Base-by-base conservation (phyloP, 306 rosid genomes). In the Gillenia trifoliata region DNA sequence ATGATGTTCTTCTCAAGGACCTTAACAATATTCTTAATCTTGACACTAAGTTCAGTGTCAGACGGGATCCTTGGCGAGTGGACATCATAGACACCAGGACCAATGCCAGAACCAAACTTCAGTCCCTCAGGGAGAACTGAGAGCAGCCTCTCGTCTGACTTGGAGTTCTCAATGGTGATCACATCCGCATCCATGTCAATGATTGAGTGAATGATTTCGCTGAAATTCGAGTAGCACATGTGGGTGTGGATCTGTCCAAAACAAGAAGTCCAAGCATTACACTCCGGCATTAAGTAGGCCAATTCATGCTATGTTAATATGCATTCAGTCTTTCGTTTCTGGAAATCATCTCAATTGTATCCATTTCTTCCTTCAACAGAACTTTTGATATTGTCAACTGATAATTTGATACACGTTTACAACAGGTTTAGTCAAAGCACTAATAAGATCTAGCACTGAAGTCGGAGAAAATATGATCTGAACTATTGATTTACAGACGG, bases 41-140 rank as follows among this genome's bases (percentile, higher is more conserved):
- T 71, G 81, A 85, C 97, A 2, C 92, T 82, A 25, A 92, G 85
- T 86, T 92, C 97, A 74, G 83, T 87, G 0, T 86, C 63, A 19
- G 93, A 86, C 13, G 96, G 97, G 78, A 92, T 92, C 72, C 97
- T 88, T 8, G 97, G 96, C n/a, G 97, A 92, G 83, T 89, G 97
- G 69, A 92, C 89, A 79, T 92, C 97, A 28, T 89, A 92, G 33
- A 92, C 96, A 11, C 96, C 96, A 17, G 97, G 93, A 36, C 97
- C 97, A 76, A 92, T 92, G 22, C 96, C 96, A 57, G 92, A 91
- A 62, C 93, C 93, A 30, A 90, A 90, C 67, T 88, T 88, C 56
- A 92, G 92, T 79, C 96, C 97, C 81, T 87, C 96, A 0, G 89
- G 92, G 92, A 92, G 90, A 70, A 84, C 93, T 0, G 92, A 90